Conservation (phyloP, 1,284 basidiomycete species). For the Thelephora terrestris region DNA sequence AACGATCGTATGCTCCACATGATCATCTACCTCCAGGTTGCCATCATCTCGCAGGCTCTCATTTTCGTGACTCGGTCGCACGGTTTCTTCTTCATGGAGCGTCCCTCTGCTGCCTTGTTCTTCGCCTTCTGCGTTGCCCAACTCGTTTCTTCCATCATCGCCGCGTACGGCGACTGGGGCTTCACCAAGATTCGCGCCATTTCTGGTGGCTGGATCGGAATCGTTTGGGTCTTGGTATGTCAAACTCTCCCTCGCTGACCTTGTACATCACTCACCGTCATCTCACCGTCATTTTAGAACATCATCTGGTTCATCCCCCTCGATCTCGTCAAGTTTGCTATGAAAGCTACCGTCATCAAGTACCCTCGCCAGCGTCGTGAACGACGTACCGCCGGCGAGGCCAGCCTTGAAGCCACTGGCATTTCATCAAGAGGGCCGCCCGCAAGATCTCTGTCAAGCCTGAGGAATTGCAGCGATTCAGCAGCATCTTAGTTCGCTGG, state of each 20-base stretch:
- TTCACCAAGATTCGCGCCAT: slow-evolving; percentile 74
- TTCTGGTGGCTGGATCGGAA: slow-evolving; percentile 93
- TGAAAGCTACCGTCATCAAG: slow-evolving; percentile 90
- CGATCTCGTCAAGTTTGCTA: slow-evolving; percentile 92
- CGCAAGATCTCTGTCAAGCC: slow-evolving; percentile 74
- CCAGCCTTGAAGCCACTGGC: slow-evolving; percentile 64
- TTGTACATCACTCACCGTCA: slow-evolving; percentile 1
- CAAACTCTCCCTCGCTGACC: background rate
- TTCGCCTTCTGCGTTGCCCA: slow-evolving; percentile 89
- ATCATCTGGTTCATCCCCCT: slow-evolving; percentile 93
- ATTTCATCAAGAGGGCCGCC: slow-evolving; percentile 78
- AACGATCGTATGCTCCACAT: slow-evolving; percentile 76
- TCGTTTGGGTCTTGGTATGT: slow-evolving; percentile 90
- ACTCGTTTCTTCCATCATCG: slow-evolving; percentile 91
- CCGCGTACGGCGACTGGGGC: slow-evolving; percentile 86
- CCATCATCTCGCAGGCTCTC: slow-evolving; percentile 95
- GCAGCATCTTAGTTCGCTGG: slow-evolving; percentile 71
- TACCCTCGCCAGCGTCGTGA: slow-evolving; percentile 64
- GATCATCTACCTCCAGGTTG: slow-evolving; percentile 85
- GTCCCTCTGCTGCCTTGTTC: slow-evolving; percentile 85
- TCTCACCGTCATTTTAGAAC: slow-evolving; percentile 43
- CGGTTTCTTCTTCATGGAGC: slow-evolving; percentile 97
- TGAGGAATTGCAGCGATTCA: slow-evolving; percentile 77
- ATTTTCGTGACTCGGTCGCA: slow-evolving; percentile 97
- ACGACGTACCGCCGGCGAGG: background rate